Evolutionary conservation across 164 flowering plant species (phyloP).

Genomic region (Sextonia rubra): DNA sequence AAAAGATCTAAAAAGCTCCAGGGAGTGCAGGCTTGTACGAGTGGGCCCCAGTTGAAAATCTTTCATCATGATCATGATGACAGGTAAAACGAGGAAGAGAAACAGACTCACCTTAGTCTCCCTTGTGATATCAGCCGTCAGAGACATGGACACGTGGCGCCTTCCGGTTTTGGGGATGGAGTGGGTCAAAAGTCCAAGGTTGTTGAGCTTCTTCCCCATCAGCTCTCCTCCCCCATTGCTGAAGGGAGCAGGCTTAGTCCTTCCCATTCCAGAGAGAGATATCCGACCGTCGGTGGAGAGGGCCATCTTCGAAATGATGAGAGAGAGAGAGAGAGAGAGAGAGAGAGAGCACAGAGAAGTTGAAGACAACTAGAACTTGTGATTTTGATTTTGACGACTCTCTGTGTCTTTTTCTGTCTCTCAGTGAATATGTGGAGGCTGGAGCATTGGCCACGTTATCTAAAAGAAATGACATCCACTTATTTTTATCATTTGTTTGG

Average conservation of each 20-base stretch:
- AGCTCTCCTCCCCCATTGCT: conserved; percentile 73
- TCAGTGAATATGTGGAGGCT: background rate
- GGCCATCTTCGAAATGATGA: conserved; percentile 31
- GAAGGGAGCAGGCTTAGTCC: conserved; percentile 32
- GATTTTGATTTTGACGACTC: conserved; percentile 17
- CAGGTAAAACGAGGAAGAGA: background rate
- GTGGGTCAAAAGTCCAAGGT: background rate
- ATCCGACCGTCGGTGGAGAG: conserved; percentile 44
- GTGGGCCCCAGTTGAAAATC: too few relatives aligned
- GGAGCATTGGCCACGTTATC: conserved; percentile 43
- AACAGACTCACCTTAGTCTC: conserved; percentile 51
- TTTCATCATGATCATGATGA: background rate
- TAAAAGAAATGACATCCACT: conserved; percentile 46
- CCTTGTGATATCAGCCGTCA: conserved; percentile 33
- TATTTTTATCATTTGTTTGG: conserved; percentile 17
- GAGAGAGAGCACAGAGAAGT: background rate
- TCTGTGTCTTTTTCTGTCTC: too few relatives aligned
- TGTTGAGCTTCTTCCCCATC: conserved; percentile 65
- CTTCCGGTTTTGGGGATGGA: conserved; percentile 7
- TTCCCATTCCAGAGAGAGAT: conserved; percentile 39
- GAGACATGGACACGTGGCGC: conserved; percentile 42
- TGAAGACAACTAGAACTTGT: background rate
- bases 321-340: too few relatives aligned
- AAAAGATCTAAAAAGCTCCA: too few relatives aligned
- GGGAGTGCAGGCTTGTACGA: too few relatives aligned